A percentile compares a stretch with the other conserved stretches of the same genome.
These are phyloP conservation scores for Podospora appendiculata DNA, from an alignment of 495 filamentous ascomycete genomes.

Conservation along the genomic window DNA sequence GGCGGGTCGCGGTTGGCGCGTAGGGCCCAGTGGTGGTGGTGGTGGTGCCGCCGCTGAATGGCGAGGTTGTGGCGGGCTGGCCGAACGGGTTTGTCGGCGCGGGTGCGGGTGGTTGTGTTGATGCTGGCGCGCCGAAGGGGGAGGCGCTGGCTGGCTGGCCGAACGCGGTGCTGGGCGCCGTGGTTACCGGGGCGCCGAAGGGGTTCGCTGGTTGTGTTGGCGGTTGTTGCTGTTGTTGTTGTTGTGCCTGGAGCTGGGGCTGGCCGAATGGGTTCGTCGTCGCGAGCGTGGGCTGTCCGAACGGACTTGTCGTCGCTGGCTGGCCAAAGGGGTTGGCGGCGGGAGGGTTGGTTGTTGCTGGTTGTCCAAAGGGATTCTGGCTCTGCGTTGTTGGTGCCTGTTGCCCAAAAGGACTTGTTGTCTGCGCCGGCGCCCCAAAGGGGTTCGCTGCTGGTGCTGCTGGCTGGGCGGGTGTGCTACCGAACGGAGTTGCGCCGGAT, in stretches of 20 bases:
- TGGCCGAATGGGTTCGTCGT: not conserved
- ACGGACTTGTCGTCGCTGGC: constrained; percentile 4
- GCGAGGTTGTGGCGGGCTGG: not conserved
- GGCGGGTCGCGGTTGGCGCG: constrained; percentile 28
- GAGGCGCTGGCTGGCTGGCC: too few relatives aligned
- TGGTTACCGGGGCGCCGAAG: too few relatives aligned
- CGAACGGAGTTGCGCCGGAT: constrained; percentile 33
- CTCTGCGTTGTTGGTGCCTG: not conserved
- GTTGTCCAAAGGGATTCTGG: constrained; percentile 18
- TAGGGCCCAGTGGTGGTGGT: constrained; percentile 24
- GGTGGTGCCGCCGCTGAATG: constrained; percentile 5
- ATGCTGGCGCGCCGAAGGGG: too few relatives aligned
- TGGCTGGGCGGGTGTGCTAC: constrained; percentile 23
- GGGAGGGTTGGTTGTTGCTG: not conserved
- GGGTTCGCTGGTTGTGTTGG: not conserved
- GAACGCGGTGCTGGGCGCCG: too few relatives aligned
- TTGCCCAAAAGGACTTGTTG: not conserved
- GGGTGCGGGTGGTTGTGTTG: too few relatives aligned
- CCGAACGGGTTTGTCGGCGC: constrained; percentile 5
- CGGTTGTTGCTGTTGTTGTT: not conserved
- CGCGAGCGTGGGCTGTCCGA: constrained; percentile 12
- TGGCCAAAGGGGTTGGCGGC: not conserved
- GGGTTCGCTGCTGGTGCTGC: constrained; percentile 20
- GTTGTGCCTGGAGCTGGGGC: not conserved
- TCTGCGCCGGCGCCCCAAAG: constrained; percentile 15